Conservation (phyloP, 352 stramenopile genomes). For the Phytophthora pisi region DNA sequence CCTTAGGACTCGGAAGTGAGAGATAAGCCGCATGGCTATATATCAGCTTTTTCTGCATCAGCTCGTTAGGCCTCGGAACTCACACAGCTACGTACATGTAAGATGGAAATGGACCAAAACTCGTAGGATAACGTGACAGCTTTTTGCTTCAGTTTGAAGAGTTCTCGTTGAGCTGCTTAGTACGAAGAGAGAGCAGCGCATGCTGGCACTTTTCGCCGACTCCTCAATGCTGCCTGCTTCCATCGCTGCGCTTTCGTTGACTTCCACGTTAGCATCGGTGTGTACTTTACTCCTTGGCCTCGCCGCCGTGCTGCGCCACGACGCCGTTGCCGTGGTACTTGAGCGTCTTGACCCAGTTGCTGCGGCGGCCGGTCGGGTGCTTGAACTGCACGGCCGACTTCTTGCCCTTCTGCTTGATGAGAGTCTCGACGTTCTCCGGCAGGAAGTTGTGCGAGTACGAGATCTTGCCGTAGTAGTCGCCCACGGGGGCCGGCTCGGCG, state of each 20-base stretch:
- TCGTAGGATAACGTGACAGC: slow-evolving; percentile 22
- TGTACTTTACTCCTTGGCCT: slow-evolving; percentile 68
- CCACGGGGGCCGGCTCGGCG: slow-evolving; percentile 69
- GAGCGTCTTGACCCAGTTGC: slow-evolving; percentile 90
- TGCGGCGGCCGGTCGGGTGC: slow-evolving; percentile 74
- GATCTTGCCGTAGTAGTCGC: slow-evolving; percentile 79
- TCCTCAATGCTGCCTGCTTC: not conserved
- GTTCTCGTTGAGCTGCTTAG: slow-evolving; percentile 26
- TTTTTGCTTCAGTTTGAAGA: slow-evolving; percentile 19
- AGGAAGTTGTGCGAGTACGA: slow-evolving; percentile 91
- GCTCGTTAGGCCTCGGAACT: slow-evolving; percentile 4
- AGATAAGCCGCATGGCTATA: slow-evolving; percentile 40
- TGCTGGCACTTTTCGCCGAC: not conserved
- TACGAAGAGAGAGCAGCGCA: slow-evolving; percentile 10
- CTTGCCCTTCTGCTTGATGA: slow-evolving; percentile 84
- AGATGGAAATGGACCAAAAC: slow-evolving; percentile 9
- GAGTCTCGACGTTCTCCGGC: slow-evolving; percentile 68
- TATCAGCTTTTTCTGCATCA: slow-evolving; percentile 38
- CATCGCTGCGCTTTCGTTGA: slow-evolving; percentile 23
- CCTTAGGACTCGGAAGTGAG: slow-evolving; percentile 21
- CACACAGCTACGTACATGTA: not conserved
- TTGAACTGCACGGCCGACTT: slow-evolving; percentile 78
- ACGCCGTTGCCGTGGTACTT: slow-evolving; percentile 87
- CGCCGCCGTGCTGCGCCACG: slow-evolving; percentile 79
- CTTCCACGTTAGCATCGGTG: slow-evolving; percentile 9